Conservation (phyloP, 169 alveolate species). For the Cryptosporidium viatorum region DNA sequence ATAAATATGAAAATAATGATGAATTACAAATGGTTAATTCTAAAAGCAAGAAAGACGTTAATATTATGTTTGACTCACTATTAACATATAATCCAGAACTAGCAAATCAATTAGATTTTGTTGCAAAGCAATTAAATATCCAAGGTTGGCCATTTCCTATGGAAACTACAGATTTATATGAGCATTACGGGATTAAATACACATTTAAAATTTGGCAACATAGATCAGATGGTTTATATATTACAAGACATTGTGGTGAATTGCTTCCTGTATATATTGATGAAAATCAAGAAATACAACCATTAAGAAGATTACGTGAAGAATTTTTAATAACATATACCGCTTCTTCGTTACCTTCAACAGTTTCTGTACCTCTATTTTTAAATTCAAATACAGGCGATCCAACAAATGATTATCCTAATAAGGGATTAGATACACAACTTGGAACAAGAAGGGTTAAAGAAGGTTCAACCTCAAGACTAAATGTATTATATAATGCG, state of each 20-base stretch:
- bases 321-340: slow-evolving; percentile 55
- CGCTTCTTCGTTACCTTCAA: slow-evolving; percentile 52
- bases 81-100: slow-evolving; percentile 51
- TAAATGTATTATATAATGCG: slow-evolving; percentile 22
- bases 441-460: neutral
- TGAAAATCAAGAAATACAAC: slow-evolving; percentile 55
- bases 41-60: slow-evolving; percentile 39
- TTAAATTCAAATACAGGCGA: slow-evolving; percentile 61
- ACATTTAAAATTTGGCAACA: slow-evolving; percentile 64
- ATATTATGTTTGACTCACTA: slow-evolving; percentile 32
- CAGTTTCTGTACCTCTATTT: slow-evolving; percentile 55
- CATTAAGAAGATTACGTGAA: slow-evolving; percentile 42
- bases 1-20: slow-evolving; percentile 5
- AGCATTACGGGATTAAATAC: slow-evolving; percentile 53
- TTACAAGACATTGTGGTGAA: slow-evolving; percentile 70
- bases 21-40: slow-evolving; percentile 7
- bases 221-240: slow-evolving; percentile 67
- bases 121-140: slow-evolving; percentile 51
- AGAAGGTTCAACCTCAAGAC: slow-evolving; percentile 16
- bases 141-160: slow-evolving; percentile 76
- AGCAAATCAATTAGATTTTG: slow-evolving; percentile 39
- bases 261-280: slow-evolving; percentile 64
- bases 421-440: neutral
- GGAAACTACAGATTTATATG: slow-evolving; percentile 64
- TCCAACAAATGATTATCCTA: slow-evolving; percentile 38